Conservation (phyloP, 768 basidiomycete genomes). For the Harrya chromipes region DNA sequence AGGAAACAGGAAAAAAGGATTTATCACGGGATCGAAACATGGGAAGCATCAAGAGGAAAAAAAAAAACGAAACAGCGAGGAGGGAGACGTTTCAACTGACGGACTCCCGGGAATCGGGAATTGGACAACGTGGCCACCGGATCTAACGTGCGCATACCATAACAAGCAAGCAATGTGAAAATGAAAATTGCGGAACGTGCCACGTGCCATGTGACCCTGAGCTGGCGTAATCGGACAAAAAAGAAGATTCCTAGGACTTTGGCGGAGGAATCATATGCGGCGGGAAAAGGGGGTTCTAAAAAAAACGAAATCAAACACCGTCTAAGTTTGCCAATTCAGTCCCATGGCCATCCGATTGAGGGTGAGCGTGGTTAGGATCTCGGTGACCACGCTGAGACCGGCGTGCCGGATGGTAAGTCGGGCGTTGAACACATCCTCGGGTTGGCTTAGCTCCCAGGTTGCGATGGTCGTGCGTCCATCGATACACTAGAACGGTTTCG, state of each 20-base stretch:
- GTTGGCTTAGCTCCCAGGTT: slow-evolving; percentile 61
- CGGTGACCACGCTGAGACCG: slow-evolving; percentile 64
- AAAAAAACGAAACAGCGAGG: not conserved
- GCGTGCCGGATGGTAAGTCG: slow-evolving; percentile 55
- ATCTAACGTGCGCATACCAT: not conserved
- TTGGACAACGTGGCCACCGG: not conserved
- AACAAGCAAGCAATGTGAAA: not conserved
- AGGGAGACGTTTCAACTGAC: slow-evolving; percentile 15
- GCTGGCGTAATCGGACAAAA: too few relatives aligned
- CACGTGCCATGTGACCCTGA: too few relatives aligned
- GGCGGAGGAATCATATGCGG: too few relatives aligned
- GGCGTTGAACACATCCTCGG: slow-evolving; percentile 56
- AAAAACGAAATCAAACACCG: not conserved
- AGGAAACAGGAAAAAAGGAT: not conserved
- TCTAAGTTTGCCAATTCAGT: slow-evolving; percentile 46
- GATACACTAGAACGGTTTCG: slow-evolving; percentile 44
- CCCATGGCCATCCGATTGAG: slow-evolving; percentile 69
- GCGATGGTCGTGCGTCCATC: slow-evolving; percentile 63
- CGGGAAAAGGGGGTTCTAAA: not conserved
- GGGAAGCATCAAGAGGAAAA: slow-evolving; percentile 9
- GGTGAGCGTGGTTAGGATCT: slow-evolving; percentile 71
- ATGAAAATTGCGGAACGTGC: not conserved
- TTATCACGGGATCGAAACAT: slow-evolving; percentile 12
- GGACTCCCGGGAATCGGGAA: too few relatives aligned
- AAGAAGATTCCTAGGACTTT: too few relatives aligned